Evolutionary conservation across 257 asterid genomes (phyloP).

Genomic region (Solanum sejunctum): DNA sequence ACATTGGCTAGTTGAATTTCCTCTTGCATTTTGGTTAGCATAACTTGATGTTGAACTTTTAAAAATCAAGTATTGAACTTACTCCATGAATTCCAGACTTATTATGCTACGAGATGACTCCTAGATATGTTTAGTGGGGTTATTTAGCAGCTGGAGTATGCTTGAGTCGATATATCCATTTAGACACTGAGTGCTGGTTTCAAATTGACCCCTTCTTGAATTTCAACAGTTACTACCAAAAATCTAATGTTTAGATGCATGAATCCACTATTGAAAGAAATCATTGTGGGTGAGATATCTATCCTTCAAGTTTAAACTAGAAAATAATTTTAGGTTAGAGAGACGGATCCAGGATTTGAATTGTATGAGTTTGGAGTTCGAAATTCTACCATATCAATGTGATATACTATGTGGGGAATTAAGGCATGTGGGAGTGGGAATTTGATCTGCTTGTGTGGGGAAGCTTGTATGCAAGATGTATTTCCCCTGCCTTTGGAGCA

Average conservation of each 20-base stretch:
- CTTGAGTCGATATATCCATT: neutral
- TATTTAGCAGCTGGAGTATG: neutral
- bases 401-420: neutral
- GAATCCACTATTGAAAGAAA: neutral
- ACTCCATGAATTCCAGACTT: neutral
- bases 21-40: neutral
- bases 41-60: neutral
- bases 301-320: neutral
- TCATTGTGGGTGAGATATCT: neutral
- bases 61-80: neutral
- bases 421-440: neutral
- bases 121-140: neutral
- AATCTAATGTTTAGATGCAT: neutral
- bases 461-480: neutral
- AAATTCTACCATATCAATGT: neutral
- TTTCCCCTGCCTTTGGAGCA: neutral
- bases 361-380: neutral
- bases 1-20: neutral
- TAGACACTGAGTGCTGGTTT: neutral
- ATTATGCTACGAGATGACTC: neutral
- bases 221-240: neutral
- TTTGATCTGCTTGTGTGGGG: neutral
- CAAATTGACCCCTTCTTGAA: neutral
- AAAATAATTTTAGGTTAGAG: neutral
- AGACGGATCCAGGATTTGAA: neutral